Conservation (phyloP, 768 basidiomycete genomes). For the Hemileccinum impolitum region DNA sequence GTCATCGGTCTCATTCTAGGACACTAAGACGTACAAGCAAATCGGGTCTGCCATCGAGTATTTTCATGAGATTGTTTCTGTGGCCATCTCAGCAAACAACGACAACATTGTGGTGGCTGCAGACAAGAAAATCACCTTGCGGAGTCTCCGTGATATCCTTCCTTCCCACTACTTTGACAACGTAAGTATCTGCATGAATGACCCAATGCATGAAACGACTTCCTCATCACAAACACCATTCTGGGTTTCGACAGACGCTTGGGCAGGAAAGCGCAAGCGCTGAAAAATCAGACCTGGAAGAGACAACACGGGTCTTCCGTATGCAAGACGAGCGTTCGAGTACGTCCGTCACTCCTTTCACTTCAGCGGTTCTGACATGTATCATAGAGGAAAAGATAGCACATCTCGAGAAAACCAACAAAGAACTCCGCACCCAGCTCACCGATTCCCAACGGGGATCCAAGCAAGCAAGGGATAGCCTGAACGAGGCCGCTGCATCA, state of each 20-base stretch:
- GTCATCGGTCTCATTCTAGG: neutral
- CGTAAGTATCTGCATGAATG: neutral
- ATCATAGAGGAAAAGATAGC: neutral
- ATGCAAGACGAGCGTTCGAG: neutral
- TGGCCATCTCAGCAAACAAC: conserved; percentile 2
- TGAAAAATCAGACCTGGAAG: neutral
- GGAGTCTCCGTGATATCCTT: neutral
- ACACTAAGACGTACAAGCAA: neutral
- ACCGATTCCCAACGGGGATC: no score
- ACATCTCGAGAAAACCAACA: neutral
- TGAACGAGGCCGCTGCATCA: no score
- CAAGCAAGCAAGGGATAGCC: no score
- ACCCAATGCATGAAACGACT: neutral
- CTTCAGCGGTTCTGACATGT: neutral
- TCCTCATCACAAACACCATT: neutral
- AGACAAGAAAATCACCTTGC: no score
- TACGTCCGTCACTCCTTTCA: neutral
- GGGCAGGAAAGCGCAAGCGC: neutral
- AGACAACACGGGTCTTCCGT: neutral
- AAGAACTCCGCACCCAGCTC: no score
- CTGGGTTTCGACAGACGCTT: neutral
- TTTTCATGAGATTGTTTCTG: neutral
- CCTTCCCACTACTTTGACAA: neutral
- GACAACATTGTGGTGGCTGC: neutral
- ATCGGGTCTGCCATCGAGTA: neutral